These are phyloP conservation scores for Erigeron philadelphicus DNA, from an alignment of 140 eudicot species.

Conservation along the genomic window DNA sequence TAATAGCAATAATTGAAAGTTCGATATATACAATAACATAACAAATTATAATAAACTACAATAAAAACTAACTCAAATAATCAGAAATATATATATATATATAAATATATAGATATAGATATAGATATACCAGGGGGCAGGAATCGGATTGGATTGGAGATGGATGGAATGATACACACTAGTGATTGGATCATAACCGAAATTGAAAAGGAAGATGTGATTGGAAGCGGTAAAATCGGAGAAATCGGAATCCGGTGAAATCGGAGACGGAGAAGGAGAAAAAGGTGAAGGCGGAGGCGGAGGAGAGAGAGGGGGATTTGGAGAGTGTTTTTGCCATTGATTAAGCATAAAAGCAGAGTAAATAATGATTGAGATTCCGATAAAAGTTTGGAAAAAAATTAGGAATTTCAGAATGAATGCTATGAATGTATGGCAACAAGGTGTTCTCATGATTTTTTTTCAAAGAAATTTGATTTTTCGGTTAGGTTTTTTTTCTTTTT, in stretches of 20 bases:
- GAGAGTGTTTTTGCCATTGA: constrained; percentile 60
- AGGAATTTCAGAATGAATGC: constrained; percentile 73
- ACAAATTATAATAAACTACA: too few species aligned
- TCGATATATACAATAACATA: too few species aligned
- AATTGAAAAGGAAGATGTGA: constrained; percentile 13
- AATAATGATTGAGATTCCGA: constrained; percentile 56
- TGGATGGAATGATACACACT: constrained; percentile 20
- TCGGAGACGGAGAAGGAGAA: constrained; percentile 32
- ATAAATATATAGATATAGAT: not conserved
- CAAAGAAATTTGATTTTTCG: not conserved
- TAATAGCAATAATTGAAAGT: too few species aligned
- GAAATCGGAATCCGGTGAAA: constrained; percentile 7
- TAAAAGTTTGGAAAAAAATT: constrained; percentile 57
- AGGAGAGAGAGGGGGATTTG: constrained; percentile 26
- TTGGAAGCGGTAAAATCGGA: constrained; percentile 26
- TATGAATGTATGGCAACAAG: constrained; percentile 65
- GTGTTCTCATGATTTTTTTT: constrained; percentile 48
- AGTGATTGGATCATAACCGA: constrained; percentile 22
- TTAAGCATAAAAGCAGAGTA: constrained; percentile 71
- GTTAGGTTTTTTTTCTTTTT: not conserved
- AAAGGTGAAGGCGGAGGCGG: constrained; percentile 28
- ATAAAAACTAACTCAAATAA: too few species aligned
- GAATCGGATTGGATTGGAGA: constrained; percentile 36
- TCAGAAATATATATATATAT: not conserved
- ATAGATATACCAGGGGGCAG: constrained; percentile 64